phyloP scores from a whole-genome alignment of 23 red algal genomes.

The Chondrus crispus region DNA sequence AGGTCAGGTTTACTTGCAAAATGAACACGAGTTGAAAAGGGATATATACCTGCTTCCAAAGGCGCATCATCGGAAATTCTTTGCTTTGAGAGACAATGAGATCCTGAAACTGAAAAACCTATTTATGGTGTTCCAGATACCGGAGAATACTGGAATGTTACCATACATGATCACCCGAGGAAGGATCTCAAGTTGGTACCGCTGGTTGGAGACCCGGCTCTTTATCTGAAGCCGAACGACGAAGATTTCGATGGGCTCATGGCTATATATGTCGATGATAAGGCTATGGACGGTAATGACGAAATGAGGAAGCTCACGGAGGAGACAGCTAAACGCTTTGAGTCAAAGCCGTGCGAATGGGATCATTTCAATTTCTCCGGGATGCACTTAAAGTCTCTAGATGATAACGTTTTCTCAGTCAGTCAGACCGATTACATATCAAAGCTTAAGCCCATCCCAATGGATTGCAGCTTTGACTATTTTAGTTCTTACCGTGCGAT shows the following conservation, averaged over 20 bases:
- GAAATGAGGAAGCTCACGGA: background rate
- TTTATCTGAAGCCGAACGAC: background rate
- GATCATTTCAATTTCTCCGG: too few species aligned
- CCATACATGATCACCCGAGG: background rate
- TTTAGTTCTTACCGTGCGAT: too few species aligned
- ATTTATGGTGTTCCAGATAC: background rate
- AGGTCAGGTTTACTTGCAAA: slow-evolving; percentile 9
- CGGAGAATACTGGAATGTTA: background rate
- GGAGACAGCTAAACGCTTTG: background rate
- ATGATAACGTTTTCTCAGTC: too few species aligned
- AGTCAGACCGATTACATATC: too few species aligned
- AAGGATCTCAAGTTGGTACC: background rate
- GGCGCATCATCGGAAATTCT: background rate
- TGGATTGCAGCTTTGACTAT: too few species aligned
- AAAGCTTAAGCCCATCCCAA: too few species aligned
- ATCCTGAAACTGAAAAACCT: background rate
- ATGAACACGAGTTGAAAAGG: background rate
- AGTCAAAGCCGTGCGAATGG: background rate
- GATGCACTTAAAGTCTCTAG: too few species aligned
- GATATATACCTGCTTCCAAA: background rate
- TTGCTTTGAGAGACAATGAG: background rate
- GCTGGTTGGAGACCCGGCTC: background rate
- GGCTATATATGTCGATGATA: background rate
- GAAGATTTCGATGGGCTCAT: background rate
- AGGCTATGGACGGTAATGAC: background rate